phyloP scores from a whole-genome alignment of 768 basidiomycete species.

The Lentinus brumalis region DNA sequence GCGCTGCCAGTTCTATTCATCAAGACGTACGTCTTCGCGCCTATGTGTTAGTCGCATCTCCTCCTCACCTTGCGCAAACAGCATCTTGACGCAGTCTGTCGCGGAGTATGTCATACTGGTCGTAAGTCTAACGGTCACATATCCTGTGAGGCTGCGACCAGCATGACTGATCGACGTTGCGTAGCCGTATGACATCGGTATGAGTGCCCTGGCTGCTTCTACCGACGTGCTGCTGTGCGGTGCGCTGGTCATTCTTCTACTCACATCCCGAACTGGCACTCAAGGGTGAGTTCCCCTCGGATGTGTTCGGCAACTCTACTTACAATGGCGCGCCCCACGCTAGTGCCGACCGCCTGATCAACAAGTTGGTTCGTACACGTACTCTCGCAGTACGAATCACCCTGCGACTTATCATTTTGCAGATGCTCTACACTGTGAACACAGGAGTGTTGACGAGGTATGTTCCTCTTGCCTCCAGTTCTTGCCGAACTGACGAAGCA shows the following conservation, averaged over 20 bases:
- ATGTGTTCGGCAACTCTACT: no score
- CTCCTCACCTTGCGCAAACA: no score
- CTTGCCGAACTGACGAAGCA: no score
- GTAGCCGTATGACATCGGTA: slow-evolving; percentile 1
- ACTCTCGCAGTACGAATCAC: no score
- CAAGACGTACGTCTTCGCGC: background rate
- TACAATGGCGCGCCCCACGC: no score
- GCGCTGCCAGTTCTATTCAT: background rate
- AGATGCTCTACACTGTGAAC: slow-evolving; percentile 10
- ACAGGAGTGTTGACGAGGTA: slow-evolving; percentile 6
- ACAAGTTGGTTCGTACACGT: background rate
- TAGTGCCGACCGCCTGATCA: slow-evolving; percentile 8
- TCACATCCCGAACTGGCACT: slow-evolving; percentile 5
- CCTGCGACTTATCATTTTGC: background rate
- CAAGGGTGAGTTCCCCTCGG: background rate
- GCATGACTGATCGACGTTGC: background rate
- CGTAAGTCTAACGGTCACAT: background rate
- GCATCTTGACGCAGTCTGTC: no score
- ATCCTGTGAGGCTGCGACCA: no score
- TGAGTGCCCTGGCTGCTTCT: slow-evolving; percentile 1
- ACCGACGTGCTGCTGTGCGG: slow-evolving; percentile 9
- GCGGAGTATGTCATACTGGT: no score
- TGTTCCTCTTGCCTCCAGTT: background rate
- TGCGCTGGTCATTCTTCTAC: slow-evolving; percentile 1
- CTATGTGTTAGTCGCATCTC: no score